Percentiles rank a stretch among this genome's conserved stretches.
Evolutionary conservation across 1,284 basidiomycete species (phyloP).

Genomic region (Coniferiporia weirii): DNA sequence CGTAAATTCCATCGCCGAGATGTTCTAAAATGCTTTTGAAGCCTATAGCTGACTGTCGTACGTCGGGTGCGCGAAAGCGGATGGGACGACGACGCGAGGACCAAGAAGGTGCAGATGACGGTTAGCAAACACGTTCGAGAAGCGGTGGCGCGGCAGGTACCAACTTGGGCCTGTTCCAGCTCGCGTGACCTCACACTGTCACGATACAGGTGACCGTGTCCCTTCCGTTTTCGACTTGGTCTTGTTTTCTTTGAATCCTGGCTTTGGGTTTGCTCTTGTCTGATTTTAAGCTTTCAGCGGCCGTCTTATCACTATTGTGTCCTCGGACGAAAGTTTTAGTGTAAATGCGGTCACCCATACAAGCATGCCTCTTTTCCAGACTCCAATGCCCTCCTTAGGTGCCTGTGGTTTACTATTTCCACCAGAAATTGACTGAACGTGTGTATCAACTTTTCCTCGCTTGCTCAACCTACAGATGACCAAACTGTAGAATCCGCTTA

Average conservation of each 20-base stretch:
- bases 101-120: background rate
- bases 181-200: background rate
- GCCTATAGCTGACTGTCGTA: background rate
- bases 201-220: background rate
- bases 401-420: too few relatives aligned
- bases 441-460: too few relatives aligned
- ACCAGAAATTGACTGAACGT: too few relatives aligned
- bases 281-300: too few relatives aligned
- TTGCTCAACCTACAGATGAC: too few relatives aligned
- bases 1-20: constrained; percentile 53
- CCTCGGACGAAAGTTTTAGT: too few relatives aligned
- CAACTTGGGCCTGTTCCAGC: background rate
- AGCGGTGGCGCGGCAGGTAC: background rate
- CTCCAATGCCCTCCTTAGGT: too few relatives aligned
- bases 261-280: too few relatives aligned
- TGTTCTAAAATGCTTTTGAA: background rate
- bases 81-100: background rate
- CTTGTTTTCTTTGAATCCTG: background rate
- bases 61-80: background rate
- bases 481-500: too few relatives aligned
- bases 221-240: background rate
- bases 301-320: too few relatives aligned
- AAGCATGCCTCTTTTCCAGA: too few relatives aligned
- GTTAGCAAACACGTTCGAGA: background rate
- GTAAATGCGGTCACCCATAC: too few relatives aligned